These are phyloP conservation scores for Gossypium schwendimanii DNA, from an alignment of 441 rosid genomes.

Conservation along the genomic window DNA sequence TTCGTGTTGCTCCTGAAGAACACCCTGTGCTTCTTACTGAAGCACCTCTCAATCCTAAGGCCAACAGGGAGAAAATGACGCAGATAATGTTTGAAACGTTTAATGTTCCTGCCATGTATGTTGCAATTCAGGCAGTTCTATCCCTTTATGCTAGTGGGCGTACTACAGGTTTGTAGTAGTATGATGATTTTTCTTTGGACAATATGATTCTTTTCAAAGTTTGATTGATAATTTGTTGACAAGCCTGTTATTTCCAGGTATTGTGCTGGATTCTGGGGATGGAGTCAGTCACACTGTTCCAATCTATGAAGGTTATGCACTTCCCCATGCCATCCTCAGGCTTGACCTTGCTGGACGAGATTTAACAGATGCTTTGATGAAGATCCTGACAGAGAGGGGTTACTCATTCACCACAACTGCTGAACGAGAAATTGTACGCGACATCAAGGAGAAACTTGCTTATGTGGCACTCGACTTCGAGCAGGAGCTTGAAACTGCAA, in stretches of 20 bases:
- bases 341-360: conserved; percentile 39
- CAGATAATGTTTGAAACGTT: conserved; percentile 20
- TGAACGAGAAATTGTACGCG: conserved; percentile 33
- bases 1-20: conserved; percentile 55
- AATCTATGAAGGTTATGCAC: conserved; percentile 33
- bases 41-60: conserved; percentile 53
- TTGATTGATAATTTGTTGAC: neutral
- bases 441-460: conserved; percentile 33
- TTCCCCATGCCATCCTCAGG: conserved; percentile 34
- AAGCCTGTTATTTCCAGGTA: conserved; percentile 31
- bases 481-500: conserved; percentile 33
- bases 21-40: conserved; percentile 53
- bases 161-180: conserved; percentile 24
- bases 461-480: conserved; percentile 33
- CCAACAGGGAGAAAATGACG: conserved; percentile 52
- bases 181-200: neutral
- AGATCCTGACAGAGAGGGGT: conserved; percentile 35
- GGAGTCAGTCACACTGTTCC: conserved; percentile 40
- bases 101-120: conserved; percentile 5
- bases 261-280: conserved; percentile 61
- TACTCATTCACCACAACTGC: conserved; percentile 36
- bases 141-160: conserved; percentile 36
- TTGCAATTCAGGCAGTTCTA: conserved; percentile 15
- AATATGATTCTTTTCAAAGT: neutral
- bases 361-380: conserved; percentile 35